A percentile compares a stretch with the other conserved stretches of the same genome.
Evolutionary conservation across 805 yeast species (phyloP).

Genomic region (Candida glaebosa): DNA sequence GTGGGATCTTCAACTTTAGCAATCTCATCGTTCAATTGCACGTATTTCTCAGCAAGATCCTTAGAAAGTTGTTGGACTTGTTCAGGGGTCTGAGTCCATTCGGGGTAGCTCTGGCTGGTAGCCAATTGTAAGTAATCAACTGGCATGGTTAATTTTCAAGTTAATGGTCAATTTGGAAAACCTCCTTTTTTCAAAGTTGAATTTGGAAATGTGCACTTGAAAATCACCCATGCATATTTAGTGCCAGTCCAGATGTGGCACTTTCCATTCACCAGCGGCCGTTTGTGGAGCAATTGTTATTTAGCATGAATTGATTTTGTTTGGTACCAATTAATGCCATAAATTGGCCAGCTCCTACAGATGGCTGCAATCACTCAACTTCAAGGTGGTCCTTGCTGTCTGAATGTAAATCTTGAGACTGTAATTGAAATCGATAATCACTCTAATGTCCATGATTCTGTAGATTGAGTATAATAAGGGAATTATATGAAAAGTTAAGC

Average conservation of each 20-base stretch:
- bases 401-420: not conserved
- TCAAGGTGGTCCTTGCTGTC: not conserved
- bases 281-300: too few species aligned
- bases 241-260: not conserved
- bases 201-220: not conserved
- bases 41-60: conserved; percentile 40
- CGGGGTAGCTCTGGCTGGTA: conserved; percentile 25
- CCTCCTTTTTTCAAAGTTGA: not conserved
- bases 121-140: conserved; percentile 11
- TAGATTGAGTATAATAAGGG: not conserved
- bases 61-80: conserved; percentile 43
- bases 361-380: too few species aligned
- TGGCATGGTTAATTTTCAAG: conserved; percentile 9
- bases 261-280: too few species aligned
- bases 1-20: conserved; percentile 49
- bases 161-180: not conserved
- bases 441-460: not conserved
- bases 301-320: too few species aligned
- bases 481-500: not conserved
- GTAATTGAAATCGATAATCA: not conserved
- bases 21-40: conserved; percentile 48
- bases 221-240: not conserved
- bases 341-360: too few species aligned
- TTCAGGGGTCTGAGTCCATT: conserved; percentile 60
- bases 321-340: too few species aligned